These are phyloP conservation scores for Aspergillus flavus DNA, from an alignment of 2,329 filamentous ascomycete species.

Conservation along the genomic window DNA sequence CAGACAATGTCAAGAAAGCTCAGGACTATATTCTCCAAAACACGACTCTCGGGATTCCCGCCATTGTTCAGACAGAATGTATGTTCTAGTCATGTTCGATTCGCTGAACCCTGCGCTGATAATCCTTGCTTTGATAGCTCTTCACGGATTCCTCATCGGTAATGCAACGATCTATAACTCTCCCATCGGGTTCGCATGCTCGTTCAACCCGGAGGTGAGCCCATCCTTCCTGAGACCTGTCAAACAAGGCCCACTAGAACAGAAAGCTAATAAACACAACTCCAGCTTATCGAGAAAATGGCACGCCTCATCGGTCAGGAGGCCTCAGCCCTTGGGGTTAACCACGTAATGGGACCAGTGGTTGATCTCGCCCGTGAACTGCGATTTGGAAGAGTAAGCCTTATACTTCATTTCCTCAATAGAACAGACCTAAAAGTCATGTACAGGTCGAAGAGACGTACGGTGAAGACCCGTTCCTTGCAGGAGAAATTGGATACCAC, in stretches of 20 bases:
- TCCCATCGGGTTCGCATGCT: constrained; percentile 71
- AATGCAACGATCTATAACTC: constrained; percentile 81
- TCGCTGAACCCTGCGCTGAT: not conserved
- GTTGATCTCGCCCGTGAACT: constrained; percentile 72
- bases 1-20: constrained; percentile 63
- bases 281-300: constrained; percentile 64
- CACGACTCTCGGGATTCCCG: constrained; percentile 70
- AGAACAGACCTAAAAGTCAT: not conserved
- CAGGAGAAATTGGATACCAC: constrained; percentile 68
- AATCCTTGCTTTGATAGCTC: constrained; percentile 29
- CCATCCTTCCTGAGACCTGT: not conserved
- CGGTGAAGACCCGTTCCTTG: constrained; percentile 68
- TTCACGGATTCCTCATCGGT: constrained; percentile 70
- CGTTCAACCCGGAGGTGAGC: constrained; percentile 63
- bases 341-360: constrained; percentile 72
- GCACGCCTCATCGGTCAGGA: constrained; percentile 67
- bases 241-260: not conserved
- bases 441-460: constrained; percentile 67
- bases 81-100: constrained; percentile 1
- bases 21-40: constrained; percentile 71
- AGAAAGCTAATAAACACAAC: not conserved
- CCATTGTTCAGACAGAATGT: constrained; percentile 73
- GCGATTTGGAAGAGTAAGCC: constrained; percentile 63
- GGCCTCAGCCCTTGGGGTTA: constrained; percentile 67
- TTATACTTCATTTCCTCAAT: not conserved